phyloP scores from a whole-genome alignment of 345 rosid genomes.

The Erysimum cheiranthoides region DNA sequence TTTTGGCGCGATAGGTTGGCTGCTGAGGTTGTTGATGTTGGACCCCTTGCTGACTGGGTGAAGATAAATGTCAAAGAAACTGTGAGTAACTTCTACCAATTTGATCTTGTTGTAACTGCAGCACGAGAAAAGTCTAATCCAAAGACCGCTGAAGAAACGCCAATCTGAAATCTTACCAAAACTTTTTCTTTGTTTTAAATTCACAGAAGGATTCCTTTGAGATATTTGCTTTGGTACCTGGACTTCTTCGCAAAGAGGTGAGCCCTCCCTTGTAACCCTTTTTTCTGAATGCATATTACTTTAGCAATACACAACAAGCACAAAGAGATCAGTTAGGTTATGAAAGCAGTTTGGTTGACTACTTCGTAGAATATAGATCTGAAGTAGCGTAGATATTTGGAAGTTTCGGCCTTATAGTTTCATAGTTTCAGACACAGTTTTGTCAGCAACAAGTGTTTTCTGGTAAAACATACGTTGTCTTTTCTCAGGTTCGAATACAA shows the following conservation, averaged over 20 bases:
- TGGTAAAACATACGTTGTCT: constrained; percentile 1
- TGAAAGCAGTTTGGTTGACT: constrained; percentile 4
- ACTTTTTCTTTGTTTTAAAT: constrained; percentile 14
- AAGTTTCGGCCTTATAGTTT: not conserved
- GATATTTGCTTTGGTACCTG: constrained; percentile 87
- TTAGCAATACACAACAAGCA: constrained; percentile 21
- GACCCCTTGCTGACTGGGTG: constrained; percentile 93
- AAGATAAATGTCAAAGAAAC: constrained; percentile 80
- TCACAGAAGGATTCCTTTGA: constrained; percentile 80
- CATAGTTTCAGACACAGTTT: not conserved
- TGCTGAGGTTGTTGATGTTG: constrained; percentile 67
- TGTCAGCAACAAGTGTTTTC: constrained; percentile 1
- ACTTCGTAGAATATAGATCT: not conserved
- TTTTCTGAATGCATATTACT: constrained; percentile 6
- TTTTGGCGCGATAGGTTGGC: constrained; percentile 50
- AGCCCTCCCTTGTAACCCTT: constrained; percentile 27
- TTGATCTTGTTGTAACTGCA: not conserved
- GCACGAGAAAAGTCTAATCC: constrained; percentile 11
- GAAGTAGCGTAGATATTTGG: not conserved
- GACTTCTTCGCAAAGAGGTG: constrained; percentile 87
- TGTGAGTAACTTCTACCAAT: constrained; percentile 51
- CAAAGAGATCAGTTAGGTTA: constrained; percentile 2
- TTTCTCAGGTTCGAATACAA: constrained; percentile 76
- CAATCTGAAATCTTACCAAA: constrained; percentile 37
- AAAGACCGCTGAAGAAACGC: constrained; percentile 18